Evolutionary conservation across 495 filamentous ascomycete species (phyloP).

Genomic region (Hypoxylon fragiforme): DNA sequence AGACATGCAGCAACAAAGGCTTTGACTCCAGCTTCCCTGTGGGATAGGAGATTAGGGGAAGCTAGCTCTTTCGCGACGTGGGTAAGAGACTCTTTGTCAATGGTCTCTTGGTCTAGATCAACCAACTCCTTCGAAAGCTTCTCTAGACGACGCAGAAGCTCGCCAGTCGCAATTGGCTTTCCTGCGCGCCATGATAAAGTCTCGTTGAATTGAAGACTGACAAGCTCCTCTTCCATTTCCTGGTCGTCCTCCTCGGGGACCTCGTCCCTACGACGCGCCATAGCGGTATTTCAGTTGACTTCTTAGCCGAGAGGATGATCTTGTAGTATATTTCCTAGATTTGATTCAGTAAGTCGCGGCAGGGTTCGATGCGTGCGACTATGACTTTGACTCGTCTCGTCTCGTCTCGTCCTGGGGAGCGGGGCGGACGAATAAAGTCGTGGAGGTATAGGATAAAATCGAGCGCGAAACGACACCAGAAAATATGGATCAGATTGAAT

Average conservation of each 20-base stretch:
- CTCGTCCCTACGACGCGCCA: constrained; percentile 39
- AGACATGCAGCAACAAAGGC: constrained; percentile 88
- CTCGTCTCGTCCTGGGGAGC: too few species aligned
- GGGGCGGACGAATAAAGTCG: constrained; percentile 8
- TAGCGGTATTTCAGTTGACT: constrained; percentile 5
- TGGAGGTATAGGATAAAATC: constrained; percentile 1
- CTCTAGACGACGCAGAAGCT: constrained; percentile 79
- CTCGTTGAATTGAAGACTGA: constrained; percentile 74
- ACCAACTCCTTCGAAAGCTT: constrained; percentile 80
- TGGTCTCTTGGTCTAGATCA: constrained; percentile 84
- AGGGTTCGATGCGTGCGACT: constrained; percentile 1
- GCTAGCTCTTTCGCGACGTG: constrained; percentile 89
- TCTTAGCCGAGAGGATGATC: neutral
- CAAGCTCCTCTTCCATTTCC: constrained; percentile 40
- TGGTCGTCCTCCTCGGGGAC: constrained; percentile 40
- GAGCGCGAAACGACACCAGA: constrained; percentile 10
- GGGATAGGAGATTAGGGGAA: constrained; percentile 75
- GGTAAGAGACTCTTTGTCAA: constrained; percentile 75
- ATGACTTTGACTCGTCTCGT: constrained; percentile 6
- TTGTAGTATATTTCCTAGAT: too few species aligned
- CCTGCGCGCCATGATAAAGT: constrained; percentile 90
- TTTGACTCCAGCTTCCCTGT: constrained; percentile 91
- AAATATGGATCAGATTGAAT: too few species aligned
- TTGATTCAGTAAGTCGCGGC: neutral
- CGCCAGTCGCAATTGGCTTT: constrained; percentile 80